Evolutionary conservation across 306 rosid species (phyloP).

Genomic region (Malus fusca): DNA sequence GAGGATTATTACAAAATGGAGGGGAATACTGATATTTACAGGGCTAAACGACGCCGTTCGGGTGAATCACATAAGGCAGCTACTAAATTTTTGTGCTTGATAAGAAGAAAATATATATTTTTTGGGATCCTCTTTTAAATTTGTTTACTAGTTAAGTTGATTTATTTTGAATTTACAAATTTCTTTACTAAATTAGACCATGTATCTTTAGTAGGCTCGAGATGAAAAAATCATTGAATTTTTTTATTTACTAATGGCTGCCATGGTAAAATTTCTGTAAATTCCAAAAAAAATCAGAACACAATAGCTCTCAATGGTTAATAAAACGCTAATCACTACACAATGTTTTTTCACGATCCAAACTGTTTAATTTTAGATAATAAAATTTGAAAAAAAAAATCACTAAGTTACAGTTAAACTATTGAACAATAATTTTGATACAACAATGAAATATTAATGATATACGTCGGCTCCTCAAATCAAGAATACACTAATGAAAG

Average conservation of each 20-base stretch:
- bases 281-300: neutral
- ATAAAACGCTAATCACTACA: neutral
- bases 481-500: too few species aligned
- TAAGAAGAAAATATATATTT: neutral
- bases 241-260: neutral
- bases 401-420: too few species aligned
- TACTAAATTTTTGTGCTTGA: neutral
- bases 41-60: neutral
- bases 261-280: neutral
- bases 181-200: neutral
- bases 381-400: too few species aligned
- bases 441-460: too few species aligned
- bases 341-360: too few species aligned
- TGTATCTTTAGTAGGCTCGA: neutral
- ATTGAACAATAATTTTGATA: too few species aligned
- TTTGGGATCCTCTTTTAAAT: neutral
- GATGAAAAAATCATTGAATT: neutral
- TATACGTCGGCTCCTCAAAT: too few species aligned
- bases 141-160: neutral
- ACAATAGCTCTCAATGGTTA: too few species aligned
- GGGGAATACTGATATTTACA: neutral
- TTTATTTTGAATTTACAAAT: neutral
- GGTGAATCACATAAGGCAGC: neutral
- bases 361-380: too few species aligned
- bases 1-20: neutral